Base-by-base conservation (phyloP, 2,329 filamentous ascomycete genomes). In the Pseudogymnoascus sp. region DNA sequence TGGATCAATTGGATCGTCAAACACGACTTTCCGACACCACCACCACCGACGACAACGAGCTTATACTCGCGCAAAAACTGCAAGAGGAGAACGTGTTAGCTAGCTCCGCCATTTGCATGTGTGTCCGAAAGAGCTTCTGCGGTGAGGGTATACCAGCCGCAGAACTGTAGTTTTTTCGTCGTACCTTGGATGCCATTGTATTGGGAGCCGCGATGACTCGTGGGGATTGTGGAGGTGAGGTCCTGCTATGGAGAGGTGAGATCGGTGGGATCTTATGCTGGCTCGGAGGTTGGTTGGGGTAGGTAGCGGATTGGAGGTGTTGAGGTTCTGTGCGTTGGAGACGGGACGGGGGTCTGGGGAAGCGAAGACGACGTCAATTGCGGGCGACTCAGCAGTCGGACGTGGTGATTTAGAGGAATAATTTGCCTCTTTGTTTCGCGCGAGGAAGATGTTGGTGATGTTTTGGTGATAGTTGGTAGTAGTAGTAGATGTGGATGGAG, bases 11-110 rank as follows among this genome's bases (percentile, higher is more conserved):
- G 95, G 75, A 99, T 98, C 65, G 95, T 98, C 82, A 99, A 85
- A 81, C 95, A 98, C 66, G 93, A 98, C 84, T 99, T 99, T 81
- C 95, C 95, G 69, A 99, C 95, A 78, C 95, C 95, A 84, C 95
- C 95, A 73, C 96, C 95, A 72, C 95, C 95, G 69, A 99, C 93
- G 66, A 98, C 95, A 66, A 99, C 95, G 79, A 96, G 80, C 81
- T 96, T 96, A 79, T 96, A 96, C 81, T 95, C 90, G 85, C 90
- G 84, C 76, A 93, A 81, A 75, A 93, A 93, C 89, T 93, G 73
- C 60, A 43, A 22, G 19, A 53, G 33, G 40, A 28, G 33, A 33
- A 38, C n/a, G 26, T 53, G 43, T 53, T 53, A 53, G 43, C 43
- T 31, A 31, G 14, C 43, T 53, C 43, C 43, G 43, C 43, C 43